Conservation (phyloP, 164 flowering plant species). For the Vitis cinerea region DNA sequence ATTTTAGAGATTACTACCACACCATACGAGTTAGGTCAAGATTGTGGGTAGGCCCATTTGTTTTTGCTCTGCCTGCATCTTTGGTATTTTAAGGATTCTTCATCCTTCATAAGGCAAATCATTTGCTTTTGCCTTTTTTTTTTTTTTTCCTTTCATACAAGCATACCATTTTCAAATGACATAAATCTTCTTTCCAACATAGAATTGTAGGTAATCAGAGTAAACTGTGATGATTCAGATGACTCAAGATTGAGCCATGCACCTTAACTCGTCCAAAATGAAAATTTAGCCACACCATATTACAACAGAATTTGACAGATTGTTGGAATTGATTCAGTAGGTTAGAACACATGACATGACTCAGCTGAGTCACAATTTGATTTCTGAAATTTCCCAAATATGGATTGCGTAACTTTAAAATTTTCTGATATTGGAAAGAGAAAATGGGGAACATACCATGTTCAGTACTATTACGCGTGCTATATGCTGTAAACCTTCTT, state of each 20-base stretch:
- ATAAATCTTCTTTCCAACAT: not conserved
- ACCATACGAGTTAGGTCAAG: too few relatives aligned
- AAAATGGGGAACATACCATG: constrained; percentile 50
- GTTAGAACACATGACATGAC: not conserved
- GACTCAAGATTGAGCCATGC: not conserved
- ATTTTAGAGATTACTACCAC: too few relatives aligned
- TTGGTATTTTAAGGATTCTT: too few relatives aligned
- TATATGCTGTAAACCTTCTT: constrained; percentile 54
- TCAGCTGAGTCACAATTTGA: not conserved
- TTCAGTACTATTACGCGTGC: constrained; percentile 61
- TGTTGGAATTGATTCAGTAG: not conserved
- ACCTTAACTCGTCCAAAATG: not conserved
- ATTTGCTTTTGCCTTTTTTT: too few relatives aligned
- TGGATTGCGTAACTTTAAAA: not conserved
- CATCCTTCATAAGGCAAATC: too few relatives aligned
- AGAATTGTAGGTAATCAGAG: not conserved
- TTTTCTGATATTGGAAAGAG: not conserved
- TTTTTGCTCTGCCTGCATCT: too few relatives aligned
- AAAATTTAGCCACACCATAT: not conserved
- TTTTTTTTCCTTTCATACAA: too few relatives aligned
- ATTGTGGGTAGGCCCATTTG: too few relatives aligned
- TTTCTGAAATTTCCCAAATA: not conserved
- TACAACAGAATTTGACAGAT: not conserved
- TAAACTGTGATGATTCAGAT: not conserved
- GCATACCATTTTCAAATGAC: too few relatives aligned